Conservation (phyloP, 2,329 filamentous ascomycete genomes). For the Apiospora malaysiana region DNA sequence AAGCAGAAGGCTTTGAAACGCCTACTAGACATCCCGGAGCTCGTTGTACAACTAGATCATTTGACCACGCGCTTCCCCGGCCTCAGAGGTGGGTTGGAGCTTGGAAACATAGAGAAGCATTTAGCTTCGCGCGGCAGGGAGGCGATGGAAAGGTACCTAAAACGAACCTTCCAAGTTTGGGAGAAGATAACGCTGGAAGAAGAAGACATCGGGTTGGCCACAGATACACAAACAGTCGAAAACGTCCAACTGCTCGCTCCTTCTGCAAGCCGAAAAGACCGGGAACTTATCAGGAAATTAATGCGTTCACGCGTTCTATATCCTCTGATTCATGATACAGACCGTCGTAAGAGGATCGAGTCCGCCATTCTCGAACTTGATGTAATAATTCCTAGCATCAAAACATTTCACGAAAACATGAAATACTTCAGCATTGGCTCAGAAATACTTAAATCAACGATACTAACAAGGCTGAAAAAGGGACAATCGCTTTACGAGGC, state of each 20-base stretch:
- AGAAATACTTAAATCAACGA: slow-evolving; percentile 24
- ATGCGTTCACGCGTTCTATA: slow-evolving; percentile 27
- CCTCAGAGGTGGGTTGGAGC: background rate
- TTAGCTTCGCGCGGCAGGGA: background rate
- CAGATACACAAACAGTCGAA: background rate
- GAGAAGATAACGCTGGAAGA: background rate
- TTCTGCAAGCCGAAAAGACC: slow-evolving; percentile 1
- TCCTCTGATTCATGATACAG: slow-evolving; percentile 21
- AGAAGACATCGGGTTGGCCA: background rate
- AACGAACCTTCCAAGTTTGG: background rate
- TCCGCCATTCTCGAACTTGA: slow-evolving; percentile 25
- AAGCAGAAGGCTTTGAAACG: background rate
- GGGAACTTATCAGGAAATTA: background rate
- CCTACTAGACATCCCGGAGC: background rate
- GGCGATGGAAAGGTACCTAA: background rate
- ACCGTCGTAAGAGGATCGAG: slow-evolving; percentile 23
- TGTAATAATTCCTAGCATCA: slow-evolving; percentile 28
- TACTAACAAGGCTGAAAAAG: background rate
- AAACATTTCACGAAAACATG: slow-evolving; percentile 30
- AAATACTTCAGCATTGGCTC: slow-evolving; percentile 27
- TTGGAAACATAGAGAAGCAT: background rate
- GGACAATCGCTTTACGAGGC: background rate
- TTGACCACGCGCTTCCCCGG: background rate
- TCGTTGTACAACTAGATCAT: background rate
- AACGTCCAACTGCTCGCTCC: background rate